These are phyloP conservation scores for Spencermartinsiella europaea DNA, from an alignment of 805 yeast species.

Conservation along the genomic window DNA sequence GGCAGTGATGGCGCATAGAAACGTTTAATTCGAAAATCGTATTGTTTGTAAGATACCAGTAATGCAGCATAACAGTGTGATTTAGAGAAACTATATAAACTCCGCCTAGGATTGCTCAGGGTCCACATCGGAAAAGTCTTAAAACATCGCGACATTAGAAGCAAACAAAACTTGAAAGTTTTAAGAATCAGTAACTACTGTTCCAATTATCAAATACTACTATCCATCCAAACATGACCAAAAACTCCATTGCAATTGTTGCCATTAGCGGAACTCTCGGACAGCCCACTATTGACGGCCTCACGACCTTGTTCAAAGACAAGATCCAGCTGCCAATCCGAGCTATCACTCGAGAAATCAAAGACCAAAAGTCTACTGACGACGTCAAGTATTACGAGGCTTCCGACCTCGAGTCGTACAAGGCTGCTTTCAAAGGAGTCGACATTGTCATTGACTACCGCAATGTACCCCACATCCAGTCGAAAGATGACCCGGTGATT, in stretches of 20 bases:
- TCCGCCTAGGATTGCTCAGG: too few relatives aligned
- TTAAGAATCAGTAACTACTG: too few relatives aligned
- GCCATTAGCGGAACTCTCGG: constrained; percentile 52
- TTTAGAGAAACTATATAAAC: too few relatives aligned
- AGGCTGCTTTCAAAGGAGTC: constrained; percentile 38
- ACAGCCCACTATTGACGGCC: constrained; percentile 40
- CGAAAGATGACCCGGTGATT: constrained; percentile 30
- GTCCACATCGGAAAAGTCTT: too few relatives aligned
- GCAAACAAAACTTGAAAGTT: too few relatives aligned
- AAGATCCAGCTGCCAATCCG: constrained; percentile 44
- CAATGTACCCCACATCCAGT: constrained; percentile 21
- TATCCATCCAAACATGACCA: too few relatives aligned
- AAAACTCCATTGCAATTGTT: constrained; percentile 41
- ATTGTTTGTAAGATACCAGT: too few relatives aligned
- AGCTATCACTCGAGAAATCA: constrained; percentile 42
- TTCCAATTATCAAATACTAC: too few relatives aligned
- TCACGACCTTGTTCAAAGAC: constrained; percentile 40
- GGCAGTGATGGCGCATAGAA: too few relatives aligned
- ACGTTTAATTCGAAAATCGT: too few relatives aligned
- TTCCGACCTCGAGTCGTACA: constrained; percentile 30
- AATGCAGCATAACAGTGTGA: too few relatives aligned
- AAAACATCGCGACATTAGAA: too few relatives aligned
- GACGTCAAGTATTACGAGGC: constrained; percentile 38
- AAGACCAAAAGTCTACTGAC: constrained; percentile 32
- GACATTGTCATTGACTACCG: constrained; percentile 47